Base-by-base conservation (phyloP, 2,329 filamentous ascomycete genomes). In the Colletotrichum tamarilloi region DNA sequence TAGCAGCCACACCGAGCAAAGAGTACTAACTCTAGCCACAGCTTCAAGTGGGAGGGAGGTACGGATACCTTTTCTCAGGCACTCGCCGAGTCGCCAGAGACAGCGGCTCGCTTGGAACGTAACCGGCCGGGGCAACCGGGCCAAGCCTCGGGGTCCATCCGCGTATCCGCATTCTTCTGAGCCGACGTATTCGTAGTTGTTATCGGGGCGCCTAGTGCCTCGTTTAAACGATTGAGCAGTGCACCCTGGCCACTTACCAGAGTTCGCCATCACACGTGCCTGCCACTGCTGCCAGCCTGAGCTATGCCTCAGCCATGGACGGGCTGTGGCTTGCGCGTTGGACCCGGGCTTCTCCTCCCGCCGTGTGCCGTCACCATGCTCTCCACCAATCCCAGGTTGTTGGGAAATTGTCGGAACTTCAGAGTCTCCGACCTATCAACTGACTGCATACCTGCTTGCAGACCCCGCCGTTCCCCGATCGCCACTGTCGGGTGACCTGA, bases 401-500 rank as follows among this genome's bases (percentile, higher is more conserved):
- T 57, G 62, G 52, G 52, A 52, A 28, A 30, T 65, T 57, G 24
- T 65, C 62, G 62, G 62, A 64, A 55, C 66, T 70, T 73, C 59
- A 69, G 66, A 73, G 67, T 57, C 60, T 70, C 70, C 70, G 70
- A 62, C 19, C 32, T 42, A 28, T 63, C 60, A 28, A 28, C 14
- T 32, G 53, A 60, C 60, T 42, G 46, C 55, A n/a, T 46, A 65
- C 35, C 59, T 65, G 22, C 56, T 60, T 70, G 66, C 55, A 64
- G 42, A 28, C 62, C n/a, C 35, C 55, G 24, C 32, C 26, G n/a
- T 35, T 35, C 28, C 42, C 67, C 60, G 62, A 55, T 57, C 67
- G 70, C 67, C 66, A 58, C 70, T 68, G 65, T 67, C 16, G 22
- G 26, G 60, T 65, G 67, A 73, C 55, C 67, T 73, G 62, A 59